Evolutionary conservation across 1,284 basidiomycete species (phyloP), one percentile per base, ranked within the genome.

Genomic region (Ustilago trichophora): DNA sequence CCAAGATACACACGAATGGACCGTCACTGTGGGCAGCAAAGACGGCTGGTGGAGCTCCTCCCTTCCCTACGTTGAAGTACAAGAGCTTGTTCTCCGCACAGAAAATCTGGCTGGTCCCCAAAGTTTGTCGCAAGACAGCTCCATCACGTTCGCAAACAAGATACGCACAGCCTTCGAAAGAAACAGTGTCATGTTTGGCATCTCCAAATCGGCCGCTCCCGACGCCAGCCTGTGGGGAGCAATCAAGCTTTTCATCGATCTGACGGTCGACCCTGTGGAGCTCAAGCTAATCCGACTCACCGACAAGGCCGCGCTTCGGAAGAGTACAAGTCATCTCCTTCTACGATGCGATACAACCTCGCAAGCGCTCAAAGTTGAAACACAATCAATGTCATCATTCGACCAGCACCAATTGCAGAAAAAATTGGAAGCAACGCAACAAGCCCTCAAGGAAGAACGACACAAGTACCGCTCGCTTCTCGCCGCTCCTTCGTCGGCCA

Each of bases 391-490:
- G 13, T 16, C 44, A 1, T n/a, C 45, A 13, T 21, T 35, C 4
- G 52, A 60, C 16, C 3, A 44, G 7, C 27, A 43, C 3, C 36
- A 53, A 9, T 25, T 68, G 19, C 48, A 46, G 27, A 32, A 45
- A 3, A 57, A 54, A 15, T 35, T 54, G 1, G 58, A 58, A 26
- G 43, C 41, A 7, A 41, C 54, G 6, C 66, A 69, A 21, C 59
- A 59, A 29, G 59, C 67, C 6, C 21, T 65, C 7, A 38, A 60
- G n/a, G 51, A 70, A 19, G 67, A 70, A 18, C 35, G 60, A 15
- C 55, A 65, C 48, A 70, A 70, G 38, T 70, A 70, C 40, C 67
- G 67, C 7, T 50, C 60, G n/a, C 52, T 70, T 6, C 67, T 70
- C 11, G 54, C 66, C 3, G 63, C 63, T 4, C 55, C 62, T 4